phyloP scores from a whole-genome alignment of 305 asterid genomes.

The Fraxinus sp. region DNA sequence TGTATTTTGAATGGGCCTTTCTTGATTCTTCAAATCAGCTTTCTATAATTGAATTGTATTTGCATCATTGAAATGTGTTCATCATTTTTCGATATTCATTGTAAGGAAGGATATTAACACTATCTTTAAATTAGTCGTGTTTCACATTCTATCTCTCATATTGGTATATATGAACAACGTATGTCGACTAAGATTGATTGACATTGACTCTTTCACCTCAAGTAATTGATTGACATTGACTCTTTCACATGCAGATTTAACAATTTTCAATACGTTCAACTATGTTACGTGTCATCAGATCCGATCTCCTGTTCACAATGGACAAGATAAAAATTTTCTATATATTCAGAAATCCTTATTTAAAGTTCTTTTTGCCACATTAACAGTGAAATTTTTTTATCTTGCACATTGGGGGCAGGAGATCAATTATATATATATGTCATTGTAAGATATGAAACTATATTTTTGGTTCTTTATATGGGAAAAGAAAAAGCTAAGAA shows the following conservation, averaged over 20 bases:
- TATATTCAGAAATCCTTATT: no score
- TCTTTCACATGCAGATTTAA: slow-evolving; percentile 40
- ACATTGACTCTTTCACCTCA: slow-evolving; percentile 3
- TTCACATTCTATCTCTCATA: background rate
- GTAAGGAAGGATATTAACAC: background rate
- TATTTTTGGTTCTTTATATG: slow-evolving; percentile 22
- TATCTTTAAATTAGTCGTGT: background rate
- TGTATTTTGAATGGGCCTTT: slow-evolving; percentile 8
- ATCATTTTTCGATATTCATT: slow-evolving; percentile 25
- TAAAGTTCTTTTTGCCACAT: background rate
- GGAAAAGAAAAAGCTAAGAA: slow-evolving; percentile 12
- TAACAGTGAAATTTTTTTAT: no score
- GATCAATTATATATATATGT: background rate
- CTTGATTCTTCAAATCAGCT: background rate
- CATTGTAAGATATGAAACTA: slow-evolving; percentile 21
- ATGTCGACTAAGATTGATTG: slow-evolving; percentile 12
- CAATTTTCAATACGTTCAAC: slow-evolving; percentile 28
- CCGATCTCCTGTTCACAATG: background rate
- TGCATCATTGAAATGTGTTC: slow-evolving; percentile 34
- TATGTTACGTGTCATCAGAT: slow-evolving; percentile 15
- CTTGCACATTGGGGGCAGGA: background rate
- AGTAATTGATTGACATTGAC: slow-evolving; percentile 22
- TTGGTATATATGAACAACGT: background rate
- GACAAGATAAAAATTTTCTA: background rate
- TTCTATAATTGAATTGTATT: background rate